phyloP scores from a whole-genome alignment of 176 grass and related monocot species.

The Coix lacrymajobi region DNA sequence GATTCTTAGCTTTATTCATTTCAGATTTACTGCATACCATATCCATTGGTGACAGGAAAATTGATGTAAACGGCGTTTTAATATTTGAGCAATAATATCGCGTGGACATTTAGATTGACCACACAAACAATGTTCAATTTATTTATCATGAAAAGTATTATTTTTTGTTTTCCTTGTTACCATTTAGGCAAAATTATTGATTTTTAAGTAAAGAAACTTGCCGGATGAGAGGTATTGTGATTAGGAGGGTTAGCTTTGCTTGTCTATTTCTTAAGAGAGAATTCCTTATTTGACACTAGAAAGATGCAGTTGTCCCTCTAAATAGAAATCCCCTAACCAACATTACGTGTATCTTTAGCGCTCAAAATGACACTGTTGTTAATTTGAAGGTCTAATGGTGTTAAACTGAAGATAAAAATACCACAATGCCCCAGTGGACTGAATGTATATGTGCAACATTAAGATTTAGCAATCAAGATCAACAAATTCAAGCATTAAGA shows the following conservation, averaged over 20 bases:
- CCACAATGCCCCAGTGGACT: too few relatives aligned
- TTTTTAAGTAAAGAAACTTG: neutral
- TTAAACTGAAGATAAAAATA: too few relatives aligned
- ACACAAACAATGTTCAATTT: neutral
- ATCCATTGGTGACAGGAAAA: neutral
- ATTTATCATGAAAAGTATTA: neutral
- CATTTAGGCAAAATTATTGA: neutral
- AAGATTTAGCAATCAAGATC: too few relatives aligned
- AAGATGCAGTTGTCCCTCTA: too few relatives aligned
- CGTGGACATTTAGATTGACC: neutral
- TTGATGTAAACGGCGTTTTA: neutral
- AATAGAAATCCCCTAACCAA: too few relatives aligned
- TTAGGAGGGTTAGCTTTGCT: neutral
- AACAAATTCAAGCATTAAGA: too few relatives aligned
- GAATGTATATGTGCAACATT: too few relatives aligned
- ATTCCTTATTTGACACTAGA: too few relatives aligned
- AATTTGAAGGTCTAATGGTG: too few relatives aligned
- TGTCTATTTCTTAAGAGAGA: neutral
- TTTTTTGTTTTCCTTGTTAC: neutral
- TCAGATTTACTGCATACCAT: neutral
- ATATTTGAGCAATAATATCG: neutral
- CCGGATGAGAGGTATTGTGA: neutral
- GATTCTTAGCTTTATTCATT: neutral
- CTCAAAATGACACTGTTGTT: too few relatives aligned
- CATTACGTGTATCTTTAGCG: too few relatives aligned